Conservation (phyloP, 345 rosid genomes). For the Garcia nutans region DNA sequence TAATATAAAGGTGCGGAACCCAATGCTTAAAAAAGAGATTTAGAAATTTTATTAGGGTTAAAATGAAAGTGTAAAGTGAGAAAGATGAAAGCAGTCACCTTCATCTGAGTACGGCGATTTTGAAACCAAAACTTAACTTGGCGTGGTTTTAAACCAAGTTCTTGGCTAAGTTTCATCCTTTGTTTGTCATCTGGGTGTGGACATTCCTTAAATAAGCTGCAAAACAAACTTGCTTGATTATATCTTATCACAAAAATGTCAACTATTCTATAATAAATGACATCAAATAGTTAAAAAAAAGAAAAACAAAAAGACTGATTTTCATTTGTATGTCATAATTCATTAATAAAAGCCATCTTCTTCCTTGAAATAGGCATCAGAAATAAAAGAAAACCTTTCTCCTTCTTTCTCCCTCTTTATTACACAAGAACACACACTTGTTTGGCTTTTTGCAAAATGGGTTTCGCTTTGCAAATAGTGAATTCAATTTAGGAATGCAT, state of each 20-base stretch:
- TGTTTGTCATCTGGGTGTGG: conserved; percentile 99
- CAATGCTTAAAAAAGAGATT: too few species aligned
- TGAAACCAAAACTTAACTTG: conserved; percentile 99
- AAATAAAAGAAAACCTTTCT: background rate
- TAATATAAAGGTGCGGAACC: too few species aligned
- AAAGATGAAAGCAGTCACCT: conserved; percentile 40
- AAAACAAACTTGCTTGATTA: conserved; percentile 12
- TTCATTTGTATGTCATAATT: background rate
- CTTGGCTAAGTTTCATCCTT: conserved; percentile 77
- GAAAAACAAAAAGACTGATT: too few species aligned
- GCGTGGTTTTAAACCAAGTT: conserved; percentile 88
- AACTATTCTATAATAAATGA: background rate
- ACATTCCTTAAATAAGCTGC: conserved; percentile 85
- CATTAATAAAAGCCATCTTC: background rate
- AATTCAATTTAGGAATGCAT: conserved; percentile 8
- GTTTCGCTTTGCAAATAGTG: background rate
- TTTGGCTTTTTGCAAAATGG: background rate
- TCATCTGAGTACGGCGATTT: conserved; percentile 95
- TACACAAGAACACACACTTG: background rate
- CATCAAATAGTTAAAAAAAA: background rate
- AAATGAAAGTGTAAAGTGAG: background rate
- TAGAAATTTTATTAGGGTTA: conserved; percentile 6
- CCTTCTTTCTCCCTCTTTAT: background rate
- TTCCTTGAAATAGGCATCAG: background rate
- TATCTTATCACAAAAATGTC: background rate